A percentile compares a stretch with the other conserved stretches of the same genome.
phyloP scores from a whole-genome alignment of 2,329 filamentous ascomycete species.

The Trichoderma hamatum region DNA sequence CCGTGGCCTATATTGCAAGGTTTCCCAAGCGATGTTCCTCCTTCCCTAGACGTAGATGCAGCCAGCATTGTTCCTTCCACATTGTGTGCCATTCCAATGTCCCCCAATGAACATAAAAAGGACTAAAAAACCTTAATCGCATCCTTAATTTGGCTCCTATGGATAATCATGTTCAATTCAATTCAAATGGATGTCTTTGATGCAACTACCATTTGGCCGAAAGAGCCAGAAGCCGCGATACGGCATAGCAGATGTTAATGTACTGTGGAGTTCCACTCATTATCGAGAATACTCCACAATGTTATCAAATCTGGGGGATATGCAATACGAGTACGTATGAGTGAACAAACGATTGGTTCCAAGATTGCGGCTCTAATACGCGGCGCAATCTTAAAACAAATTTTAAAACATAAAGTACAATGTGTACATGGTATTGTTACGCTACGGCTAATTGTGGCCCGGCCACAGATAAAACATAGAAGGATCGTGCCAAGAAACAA shows the following conservation, averaged over 20 bases:
- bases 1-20: background rate
- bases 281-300: background rate
- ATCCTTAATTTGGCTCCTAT: background rate
- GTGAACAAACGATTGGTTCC: background rate
- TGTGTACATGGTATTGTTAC: background rate
- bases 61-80: background rate
- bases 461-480: background rate
- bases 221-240: background rate
- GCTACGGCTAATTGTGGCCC: background rate
- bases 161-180: background rate
- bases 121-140: background rate
- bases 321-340: background rate
- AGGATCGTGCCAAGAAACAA: background rate
- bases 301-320: background rate
- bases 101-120: background rate
- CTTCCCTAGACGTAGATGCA: background rate
- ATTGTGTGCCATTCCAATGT: background rate
- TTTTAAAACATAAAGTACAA: background rate
- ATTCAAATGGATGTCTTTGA: background rate
- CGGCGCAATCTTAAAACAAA: background rate
- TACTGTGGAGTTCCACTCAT: background rate
- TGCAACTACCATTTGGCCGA: no score
- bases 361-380: background rate
- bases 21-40: background rate
- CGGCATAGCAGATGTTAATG: background rate